phyloP scores from a whole-genome alignment of 768 basidiomycete species.

The Boletus vermiculosoides region DNA sequence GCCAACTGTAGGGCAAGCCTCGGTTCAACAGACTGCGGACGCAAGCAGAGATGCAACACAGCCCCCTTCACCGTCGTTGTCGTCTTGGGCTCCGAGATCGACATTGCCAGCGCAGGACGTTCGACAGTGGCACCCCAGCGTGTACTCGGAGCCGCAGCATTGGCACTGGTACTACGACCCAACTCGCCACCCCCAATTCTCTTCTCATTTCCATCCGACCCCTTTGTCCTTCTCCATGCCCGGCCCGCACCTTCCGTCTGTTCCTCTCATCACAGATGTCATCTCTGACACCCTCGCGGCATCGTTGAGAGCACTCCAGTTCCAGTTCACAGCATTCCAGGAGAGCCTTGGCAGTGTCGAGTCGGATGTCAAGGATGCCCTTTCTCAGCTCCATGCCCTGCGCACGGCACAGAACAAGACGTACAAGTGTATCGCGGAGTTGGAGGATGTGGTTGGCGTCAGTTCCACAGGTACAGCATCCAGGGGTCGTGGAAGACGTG shows the following conservation, averaged over 20 bases:
- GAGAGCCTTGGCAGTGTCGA: conserved; percentile 4
- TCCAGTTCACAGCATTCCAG: conserved; percentile 17
- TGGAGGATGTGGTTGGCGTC: conserved; percentile 19
- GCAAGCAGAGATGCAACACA: background rate
- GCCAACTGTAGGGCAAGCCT: background rate
- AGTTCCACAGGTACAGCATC: background rate
- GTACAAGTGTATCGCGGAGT: background rate
- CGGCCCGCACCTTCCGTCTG: background rate
- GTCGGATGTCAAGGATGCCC: conserved; percentile 14
- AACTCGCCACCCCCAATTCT: background rate
- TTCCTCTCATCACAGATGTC: background rate
- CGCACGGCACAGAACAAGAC: conserved; percentile 15
- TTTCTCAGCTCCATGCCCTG: conserved; percentile 17
- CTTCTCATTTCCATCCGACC: background rate
- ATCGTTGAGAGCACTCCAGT: conserved; percentile 9
- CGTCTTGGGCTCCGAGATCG: background rate
- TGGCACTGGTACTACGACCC: conserved; percentile 1
- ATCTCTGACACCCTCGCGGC: background rate
- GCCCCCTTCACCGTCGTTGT: background rate
- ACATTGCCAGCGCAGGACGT: background rate
- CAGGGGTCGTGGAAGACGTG: background rate
- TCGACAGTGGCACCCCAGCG: background rate
- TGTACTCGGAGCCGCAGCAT: background rate
- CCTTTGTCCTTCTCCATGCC: background rate
- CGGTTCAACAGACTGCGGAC: background rate